phyloP scores from a whole-genome alignment of 805 yeast species.

The Metschnikowia continentalis region DNA sequence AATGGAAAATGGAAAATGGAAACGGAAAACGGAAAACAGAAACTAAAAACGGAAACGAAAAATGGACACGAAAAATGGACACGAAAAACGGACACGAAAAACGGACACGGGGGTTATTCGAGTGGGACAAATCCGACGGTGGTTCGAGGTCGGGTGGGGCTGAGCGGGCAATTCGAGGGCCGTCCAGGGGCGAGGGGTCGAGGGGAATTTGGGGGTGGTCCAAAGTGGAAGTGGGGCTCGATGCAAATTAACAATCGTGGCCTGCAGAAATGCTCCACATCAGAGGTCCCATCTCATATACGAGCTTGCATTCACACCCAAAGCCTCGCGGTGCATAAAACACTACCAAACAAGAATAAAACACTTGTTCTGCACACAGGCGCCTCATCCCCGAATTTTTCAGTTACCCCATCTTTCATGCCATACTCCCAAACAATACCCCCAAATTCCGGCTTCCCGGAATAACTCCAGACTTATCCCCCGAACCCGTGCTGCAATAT shows the following conservation, averaged over 20 bases:
- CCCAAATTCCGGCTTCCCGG: background rate
- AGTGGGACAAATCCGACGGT: no score
- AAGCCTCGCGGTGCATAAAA: background rate
- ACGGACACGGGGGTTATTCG: no score
- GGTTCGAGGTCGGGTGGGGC: no score
- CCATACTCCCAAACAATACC: background rate
- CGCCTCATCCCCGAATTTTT: conserved; percentile 3
- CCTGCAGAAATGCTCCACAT: no score
- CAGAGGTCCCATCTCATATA: background rate
- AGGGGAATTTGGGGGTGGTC: no score
- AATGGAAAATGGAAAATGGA: background rate
- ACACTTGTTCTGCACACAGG: background rate
- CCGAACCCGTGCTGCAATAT: background rate
- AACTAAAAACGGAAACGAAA: background rate
- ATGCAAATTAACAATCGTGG: no score
- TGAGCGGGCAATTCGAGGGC: no score
- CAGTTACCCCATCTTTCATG: background rate
- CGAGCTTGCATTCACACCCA: background rate
- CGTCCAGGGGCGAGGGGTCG: no score
- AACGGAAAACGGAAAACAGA: background rate
- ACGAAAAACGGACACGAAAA: background rate
- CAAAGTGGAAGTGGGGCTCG: no score
- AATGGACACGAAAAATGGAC: background rate
- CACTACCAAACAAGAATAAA: background rate
- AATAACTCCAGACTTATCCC: background rate